Base-by-base conservation (phyloP, 306 rosid species). In the Alnus rubra region DNA sequence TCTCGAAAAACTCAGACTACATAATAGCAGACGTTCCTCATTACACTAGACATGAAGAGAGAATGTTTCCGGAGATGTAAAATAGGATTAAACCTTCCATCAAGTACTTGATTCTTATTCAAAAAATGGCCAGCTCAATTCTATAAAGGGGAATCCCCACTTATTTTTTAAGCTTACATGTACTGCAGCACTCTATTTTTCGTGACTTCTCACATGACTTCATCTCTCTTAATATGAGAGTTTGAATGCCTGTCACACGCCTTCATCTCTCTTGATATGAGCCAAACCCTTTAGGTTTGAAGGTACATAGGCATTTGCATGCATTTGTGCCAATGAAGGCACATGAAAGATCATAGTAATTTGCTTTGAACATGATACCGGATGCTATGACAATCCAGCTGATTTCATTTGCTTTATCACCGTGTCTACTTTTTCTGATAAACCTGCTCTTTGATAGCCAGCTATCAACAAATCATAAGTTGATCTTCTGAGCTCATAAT, bases 361-460 rank as follows among this genome's bases (percentile, higher is more conserved):
- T 58, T 68, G 63, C 42, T 60, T 50, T 48, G 44, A 77, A 60
- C 45, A 5, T 48, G 15, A 55, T 39, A 53, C 23, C 7, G 47
- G 50, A 73, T 74, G 76, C 86, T 79, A 76, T 10, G 37, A 76
- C 79, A 84, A 73, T 52, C 90, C 88, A 53, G 60, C 62, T 9
- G 71, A 73, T 73, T 80, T 80, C 92, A 83, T 72, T 30, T 89
- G 81, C 67, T 81, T 79, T 71, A 68, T 73, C 53, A 80, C 60
- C 8, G 42, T 72, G 62, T 77, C 88, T 48, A 87, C 78, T 71
- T 82, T 84, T 45, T 83, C 87, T 47, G 64, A 77, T 58, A 88
- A 86, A 28, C 80, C 80, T 28, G 88, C 92, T 84, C 87, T 80
- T 79, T 75, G 78, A 82, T 78, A 90, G 68, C 90, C 91, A 50